phyloP scores from a whole-genome alignment of 2,329 filamentous ascomycete genomes.

The Kalmusia sp. region DNA sequence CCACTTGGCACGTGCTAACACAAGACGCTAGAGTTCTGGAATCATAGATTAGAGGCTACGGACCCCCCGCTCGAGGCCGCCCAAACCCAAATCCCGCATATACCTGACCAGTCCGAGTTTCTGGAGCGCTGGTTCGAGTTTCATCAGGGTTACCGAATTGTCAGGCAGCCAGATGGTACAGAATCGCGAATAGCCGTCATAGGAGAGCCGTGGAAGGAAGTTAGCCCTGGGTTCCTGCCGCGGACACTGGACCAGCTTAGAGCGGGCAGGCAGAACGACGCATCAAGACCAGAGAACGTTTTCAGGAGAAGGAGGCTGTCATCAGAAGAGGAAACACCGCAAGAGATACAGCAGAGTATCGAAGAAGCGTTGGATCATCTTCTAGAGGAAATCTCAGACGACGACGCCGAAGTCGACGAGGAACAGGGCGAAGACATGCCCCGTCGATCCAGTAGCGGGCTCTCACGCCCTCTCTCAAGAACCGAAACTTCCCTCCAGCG shows the following conservation, averaged over 20 bases:
- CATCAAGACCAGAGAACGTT: conserved; percentile 36
- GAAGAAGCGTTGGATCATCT: conserved; percentile 45
- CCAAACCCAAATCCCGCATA: conserved; percentile 55
- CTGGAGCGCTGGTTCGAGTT: conserved; percentile 58
- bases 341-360: conserved; percentile 34
- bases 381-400: conserved; percentile 34
- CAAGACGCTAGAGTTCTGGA: conserved; percentile 53
- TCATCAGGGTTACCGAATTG: conserved; percentile 54
- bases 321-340: conserved; percentile 30
- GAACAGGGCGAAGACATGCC: neutral
- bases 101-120: conserved; percentile 56
- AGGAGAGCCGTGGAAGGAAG: conserved; percentile 56
- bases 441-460: conserved; percentile 7
- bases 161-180: conserved; percentile 49
- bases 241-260: conserved; percentile 55
- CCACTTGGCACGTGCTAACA: conserved; percentile 15
- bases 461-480: conserved; percentile 22
- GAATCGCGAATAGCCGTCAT: conserved; percentile 54
- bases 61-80: conserved; percentile 49
- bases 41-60: conserved; percentile 51
- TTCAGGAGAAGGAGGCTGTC: conserved; percentile 27
- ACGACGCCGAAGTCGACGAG: conserved; percentile 14
- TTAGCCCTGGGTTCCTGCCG: conserved; percentile 55
- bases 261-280: conserved; percentile 36
- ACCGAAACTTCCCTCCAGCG: conserved; percentile 28